These are phyloP conservation scores for Globisporangium echinulatum DNA, from an alignment of 352 stramenopile genomes.

Conservation along the genomic window DNA sequence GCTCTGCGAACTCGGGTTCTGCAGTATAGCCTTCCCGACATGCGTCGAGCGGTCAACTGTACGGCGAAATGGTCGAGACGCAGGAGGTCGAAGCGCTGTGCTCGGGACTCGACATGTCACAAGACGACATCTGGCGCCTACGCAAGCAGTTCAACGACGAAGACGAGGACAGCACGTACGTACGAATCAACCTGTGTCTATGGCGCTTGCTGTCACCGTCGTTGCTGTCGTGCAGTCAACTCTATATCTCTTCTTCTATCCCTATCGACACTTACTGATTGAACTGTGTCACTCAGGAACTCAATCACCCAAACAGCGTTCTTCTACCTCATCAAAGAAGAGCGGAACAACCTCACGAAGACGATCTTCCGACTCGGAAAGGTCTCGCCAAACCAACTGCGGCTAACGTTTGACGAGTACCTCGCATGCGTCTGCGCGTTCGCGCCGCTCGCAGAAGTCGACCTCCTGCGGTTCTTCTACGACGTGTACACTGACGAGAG, in stretches of 20 bases:
- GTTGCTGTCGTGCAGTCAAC: no score
- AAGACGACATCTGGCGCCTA: conserved; percentile 24
- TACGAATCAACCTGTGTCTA: not conserved
- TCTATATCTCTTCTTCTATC: no score
- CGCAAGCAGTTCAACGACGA: conserved; percentile 34
- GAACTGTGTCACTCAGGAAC: conserved; percentile 13
- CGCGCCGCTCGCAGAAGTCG: conserved; percentile 29
- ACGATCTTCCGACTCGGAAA: conserved; percentile 31
- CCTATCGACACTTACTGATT: no score
- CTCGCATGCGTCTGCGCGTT: conserved; percentile 42
- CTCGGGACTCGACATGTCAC: conserved; percentile 25
- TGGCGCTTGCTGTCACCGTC: no score
- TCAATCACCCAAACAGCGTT: conserved; percentile 33
- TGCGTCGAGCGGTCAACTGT: conserved; percentile 2
- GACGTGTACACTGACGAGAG: conserved; percentile 33
- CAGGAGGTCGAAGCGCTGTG: conserved; percentile 25
- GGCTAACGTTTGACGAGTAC: conserved; percentile 54
- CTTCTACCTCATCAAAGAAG: conserved; percentile 55
- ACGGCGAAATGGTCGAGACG: conserved; percentile 21
- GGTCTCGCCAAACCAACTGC: conserved; percentile 14
- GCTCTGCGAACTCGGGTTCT: no score
- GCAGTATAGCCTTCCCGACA: conserved; percentile 3
- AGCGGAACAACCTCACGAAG: conserved; percentile 33
- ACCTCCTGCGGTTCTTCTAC: conserved; percentile 61
- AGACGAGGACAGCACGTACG: conserved; percentile 29